A percentile compares a stretch with the other conserved stretches of the same genome.
These are phyloP conservation scores for Fonsecaea monophora DNA, from an alignment of 2,329 filamentous ascomycete species.

Conservation along the genomic window DNA sequence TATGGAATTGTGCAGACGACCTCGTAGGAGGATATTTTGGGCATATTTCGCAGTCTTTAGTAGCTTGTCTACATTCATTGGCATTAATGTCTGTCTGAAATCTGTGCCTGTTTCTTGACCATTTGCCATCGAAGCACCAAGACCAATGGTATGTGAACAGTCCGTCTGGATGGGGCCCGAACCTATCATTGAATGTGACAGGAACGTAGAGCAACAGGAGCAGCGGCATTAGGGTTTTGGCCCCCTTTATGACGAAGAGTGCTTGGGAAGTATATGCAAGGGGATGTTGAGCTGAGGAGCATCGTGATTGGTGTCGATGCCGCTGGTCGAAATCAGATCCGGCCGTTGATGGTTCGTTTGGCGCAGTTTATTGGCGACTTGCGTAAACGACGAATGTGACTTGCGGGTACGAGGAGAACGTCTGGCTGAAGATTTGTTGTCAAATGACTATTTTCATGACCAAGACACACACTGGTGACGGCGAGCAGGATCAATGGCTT, in stretches of 20 bases:
- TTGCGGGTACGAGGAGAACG: too few relatives aligned
- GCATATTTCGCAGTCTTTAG: neutral
- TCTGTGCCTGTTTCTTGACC: neutral
- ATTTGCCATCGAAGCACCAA: neutral
- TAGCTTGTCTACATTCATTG: neutral
- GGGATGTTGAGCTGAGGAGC: slow-evolving; percentile 11
- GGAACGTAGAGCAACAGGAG: neutral
- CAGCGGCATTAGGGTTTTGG: slow-evolving; percentile 8
- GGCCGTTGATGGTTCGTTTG: slow-evolving; percentile 2
- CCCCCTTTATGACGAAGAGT: slow-evolving; percentile 10
- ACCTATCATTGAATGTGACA: neutral
- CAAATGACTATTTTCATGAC: too few relatives aligned
- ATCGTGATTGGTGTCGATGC: slow-evolving; percentile 30
- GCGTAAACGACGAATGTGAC: slow-evolving; percentile 1
- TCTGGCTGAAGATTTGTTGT: too few relatives aligned
- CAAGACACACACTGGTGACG: too few relatives aligned
- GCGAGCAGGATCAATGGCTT: neutral
- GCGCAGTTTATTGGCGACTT: slow-evolving; percentile 13
- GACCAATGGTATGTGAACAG: neutral
- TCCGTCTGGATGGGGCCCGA: neutral
- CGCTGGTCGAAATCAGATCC: slow-evolving; percentile 13
- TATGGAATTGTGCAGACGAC: neutral
- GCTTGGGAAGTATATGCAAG: slow-evolving; percentile 5
- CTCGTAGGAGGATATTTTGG: neutral
- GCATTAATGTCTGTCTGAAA: neutral